Evolutionary conservation across 164 flowering plant genomes (phyloP), one percentile per base, ranked within the genome.

Genomic region (Vitis amurensis): DNA sequence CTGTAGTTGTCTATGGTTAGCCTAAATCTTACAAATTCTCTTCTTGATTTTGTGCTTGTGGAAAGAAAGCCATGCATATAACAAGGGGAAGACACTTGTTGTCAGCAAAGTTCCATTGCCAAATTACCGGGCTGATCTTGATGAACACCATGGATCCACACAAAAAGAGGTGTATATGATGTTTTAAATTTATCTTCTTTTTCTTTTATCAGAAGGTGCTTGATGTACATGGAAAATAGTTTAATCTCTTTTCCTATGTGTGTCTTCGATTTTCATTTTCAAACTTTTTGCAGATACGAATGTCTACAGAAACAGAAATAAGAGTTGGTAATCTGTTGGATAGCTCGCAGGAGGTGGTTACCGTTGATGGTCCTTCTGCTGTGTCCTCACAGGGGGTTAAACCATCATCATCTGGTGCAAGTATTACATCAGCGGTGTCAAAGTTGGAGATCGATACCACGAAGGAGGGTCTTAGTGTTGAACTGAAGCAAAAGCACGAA

Each of bases 81-180:
- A 90, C 80, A 91, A 88, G 77, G 98, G 98, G 68, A 88, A 82
- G 86, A 79, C 91, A 60, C 91, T 95, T 78, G 98, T 90, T 29
- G 91, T 87, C 48, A 95, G 99, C 81, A 93, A 91, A 81, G 84
- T 85, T 73, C 97, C 98, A 15, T 72, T 95, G 79, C 97, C 98
- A 65, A 76, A 85, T 76, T 95, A 95, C 71, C 82, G 98, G 17
- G 97, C 93, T 7, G 99, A 95, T 87, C 93, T 95, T 59, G 99
- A 95, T 80, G 97, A 95, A n/a, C 90, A 76, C 23, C 99, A 95
- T 84, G 99, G 99, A 23, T 91, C 97, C 51, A 84, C 93, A 11
- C 88, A 87, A 68, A 90, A 93, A 68, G 97, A 93, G 99, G 99
- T 91, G 70, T n/a, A 47, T 50, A 44, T 66, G 50, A 23, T 51